Evolutionary conservation across 140 eudicot genomes (phyloP), one percentile per base, ranked within the genome.

Genomic region (Erigeron philadelphicus): DNA sequence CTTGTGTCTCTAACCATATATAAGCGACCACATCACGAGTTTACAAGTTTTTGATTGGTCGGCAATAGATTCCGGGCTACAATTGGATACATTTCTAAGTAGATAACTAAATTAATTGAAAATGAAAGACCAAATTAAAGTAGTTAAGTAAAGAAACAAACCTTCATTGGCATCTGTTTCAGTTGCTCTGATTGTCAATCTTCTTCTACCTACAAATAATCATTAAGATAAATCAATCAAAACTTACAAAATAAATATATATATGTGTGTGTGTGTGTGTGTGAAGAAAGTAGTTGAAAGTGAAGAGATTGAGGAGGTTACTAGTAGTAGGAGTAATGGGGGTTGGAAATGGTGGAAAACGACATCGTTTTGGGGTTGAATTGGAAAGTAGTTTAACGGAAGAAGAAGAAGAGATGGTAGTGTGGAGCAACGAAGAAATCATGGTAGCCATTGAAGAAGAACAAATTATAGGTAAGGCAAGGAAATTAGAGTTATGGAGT

Each of bases 111-210:
- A 31, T 31, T 31, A 31, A 31, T 31, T 31, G 38, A 31, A 31
- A 31, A 31, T 31, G 4, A 31, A 31, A 31, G 38, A 31, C 38
- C 38, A 4, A 31, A 31, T 1, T 31, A 31, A 31, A 31, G 38
- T 45, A 45, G 8, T 2, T 7, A 45, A 45, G 12, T 45, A 45
- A 11, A 45, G 11, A 50, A 50, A 5, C 2, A 50, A 11, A 21
- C 31, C 13, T 46, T 25, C 57, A 49, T 40, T 12, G 12, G 66
- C 49, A 7, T 7, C 61, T 55, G 11, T 88, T 79, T 88, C 98
- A n/a, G 92, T 72, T 47, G 98, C 98, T 79, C 84, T 88, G 68
- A 92, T 79, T 9, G 77, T 79, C 16, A 19, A n/a, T 3, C 81
- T 35, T 49, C 87, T 78, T 74, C 85, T 72, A 25, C 92, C 96